A percentile compares a stretch with the other conserved stretches of the same genome.
Evolutionary conservation across 768 basidiomycete species (phyloP).

Genomic region (Lactarius hengduanensis): DNA sequence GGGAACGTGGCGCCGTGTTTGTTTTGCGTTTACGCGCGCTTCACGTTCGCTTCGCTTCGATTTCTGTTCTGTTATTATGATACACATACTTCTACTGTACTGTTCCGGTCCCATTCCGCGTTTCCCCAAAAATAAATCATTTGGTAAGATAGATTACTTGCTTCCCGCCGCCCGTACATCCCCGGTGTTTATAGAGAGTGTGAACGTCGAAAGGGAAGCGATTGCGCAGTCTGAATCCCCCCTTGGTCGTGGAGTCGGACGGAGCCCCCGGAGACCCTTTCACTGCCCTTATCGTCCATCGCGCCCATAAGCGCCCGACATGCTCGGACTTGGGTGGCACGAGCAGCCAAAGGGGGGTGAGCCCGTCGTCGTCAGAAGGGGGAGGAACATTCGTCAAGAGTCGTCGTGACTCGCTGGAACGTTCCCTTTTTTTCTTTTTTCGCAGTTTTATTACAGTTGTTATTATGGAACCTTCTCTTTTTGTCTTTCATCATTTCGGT

Average conservation of each 20-base stretch:
- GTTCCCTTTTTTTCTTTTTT: conserved; percentile 9
- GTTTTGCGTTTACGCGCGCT: neutral
- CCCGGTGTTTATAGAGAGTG: neutral
- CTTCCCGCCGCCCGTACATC: neutral
- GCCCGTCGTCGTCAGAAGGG: conserved; percentile 7
- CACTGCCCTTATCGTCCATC: neutral
- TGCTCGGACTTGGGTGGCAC: conserved; percentile 16
- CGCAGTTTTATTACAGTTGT: neutral
- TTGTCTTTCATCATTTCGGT: neutral
- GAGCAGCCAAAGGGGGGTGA: neutral
- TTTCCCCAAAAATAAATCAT: neutral
- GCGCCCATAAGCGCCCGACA: conserved; percentile 18
- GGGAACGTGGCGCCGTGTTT: no score
- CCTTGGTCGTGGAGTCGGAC: neutral
- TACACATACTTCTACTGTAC: neutral
- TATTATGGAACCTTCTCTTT: conserved; percentile 11
- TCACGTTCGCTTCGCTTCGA: neutral
- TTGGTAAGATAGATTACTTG: neutral
- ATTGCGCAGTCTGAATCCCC: neutral
- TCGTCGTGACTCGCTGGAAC: conserved; percentile 13
- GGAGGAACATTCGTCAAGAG: conserved; percentile 19
- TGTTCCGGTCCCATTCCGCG: conserved; percentile 25
- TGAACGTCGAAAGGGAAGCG: neutral
- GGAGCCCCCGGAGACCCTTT: conserved; percentile 12
- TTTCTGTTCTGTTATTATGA: neutral